A percentile compares a stretch with the other conserved stretches of the same genome.
Evolutionary conservation across 2,329 filamentous ascomycete species (phyloP).

Genomic region (Pyrenochaeta sp.): DNA sequence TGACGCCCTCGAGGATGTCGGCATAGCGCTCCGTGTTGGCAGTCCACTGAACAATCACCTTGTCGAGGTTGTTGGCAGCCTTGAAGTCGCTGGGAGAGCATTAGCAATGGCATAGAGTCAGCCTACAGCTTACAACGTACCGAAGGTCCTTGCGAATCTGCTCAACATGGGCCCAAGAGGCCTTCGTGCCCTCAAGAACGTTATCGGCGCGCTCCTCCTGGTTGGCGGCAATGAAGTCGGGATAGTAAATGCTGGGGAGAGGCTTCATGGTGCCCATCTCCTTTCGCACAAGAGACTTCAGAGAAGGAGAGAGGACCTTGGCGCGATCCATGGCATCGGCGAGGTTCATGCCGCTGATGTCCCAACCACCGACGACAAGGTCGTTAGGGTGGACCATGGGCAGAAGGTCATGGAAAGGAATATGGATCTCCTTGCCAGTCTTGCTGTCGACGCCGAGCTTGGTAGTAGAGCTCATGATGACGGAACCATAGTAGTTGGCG

Average conservation of each 20-base stretch:
- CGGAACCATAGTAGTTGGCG: conserved; percentile 98
- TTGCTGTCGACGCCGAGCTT: conserved; percentile 90
- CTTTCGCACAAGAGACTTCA: conserved; percentile 90
- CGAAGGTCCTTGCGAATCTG: conserved; percentile 91
- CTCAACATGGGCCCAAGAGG: conserved; percentile 87
- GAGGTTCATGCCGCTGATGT: conserved; percentile 91
- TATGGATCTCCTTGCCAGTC: conserved; percentile 89
- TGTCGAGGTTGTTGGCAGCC: conserved; percentile 82
- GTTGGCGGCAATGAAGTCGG: conserved; percentile 98
- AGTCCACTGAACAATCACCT: conserved; percentile 97
- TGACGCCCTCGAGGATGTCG: conserved; percentile 85
- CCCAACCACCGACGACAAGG: conserved; percentile 94
- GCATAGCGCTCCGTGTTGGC: conserved; percentile 98
- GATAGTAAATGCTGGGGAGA: conserved; percentile 96
- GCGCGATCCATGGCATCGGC: conserved; percentile 95
- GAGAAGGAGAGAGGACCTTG: conserved; percentile 90
- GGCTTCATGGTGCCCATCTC: conserved; percentile 91
- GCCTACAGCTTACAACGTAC: conserved; percentile 58
- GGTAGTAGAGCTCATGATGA: conserved; percentile 96
- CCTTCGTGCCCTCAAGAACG: conserved; percentile 81
- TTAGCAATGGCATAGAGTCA: conserved; percentile 5
- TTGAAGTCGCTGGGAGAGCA: conserved; percentile 76
- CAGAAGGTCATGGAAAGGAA: conserved; percentile 92
- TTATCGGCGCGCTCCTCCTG: conserved; percentile 98
- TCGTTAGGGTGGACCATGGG: conserved; percentile 99